Evolutionary conservation across 495 filamentous ascomycete species (phyloP).

Genomic region (Lepidopterella palustris): DNA sequence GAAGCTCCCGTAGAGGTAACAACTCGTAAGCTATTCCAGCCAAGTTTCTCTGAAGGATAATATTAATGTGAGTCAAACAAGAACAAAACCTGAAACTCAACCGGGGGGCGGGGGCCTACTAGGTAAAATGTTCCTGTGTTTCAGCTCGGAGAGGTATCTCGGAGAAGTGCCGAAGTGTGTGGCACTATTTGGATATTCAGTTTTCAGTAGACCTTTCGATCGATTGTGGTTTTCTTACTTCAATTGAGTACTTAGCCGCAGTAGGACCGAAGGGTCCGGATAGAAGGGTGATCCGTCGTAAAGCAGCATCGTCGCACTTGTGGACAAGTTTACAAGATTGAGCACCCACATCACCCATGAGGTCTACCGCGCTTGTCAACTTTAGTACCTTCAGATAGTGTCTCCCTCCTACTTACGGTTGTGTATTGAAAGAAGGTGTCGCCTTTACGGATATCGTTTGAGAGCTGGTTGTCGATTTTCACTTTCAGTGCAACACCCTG

Average conservation of each 20-base stretch:
- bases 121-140: neutral
- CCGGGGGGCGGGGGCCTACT: neutral
- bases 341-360: neutral
- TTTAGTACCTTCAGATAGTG: neutral
- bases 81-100: no score
- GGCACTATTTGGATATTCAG: no score
- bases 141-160: neutral
- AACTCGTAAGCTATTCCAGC: neutral
- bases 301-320: neutral
- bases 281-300: neutral
- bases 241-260: no score
- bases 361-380: neutral
- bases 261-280: neutral
- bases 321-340: neutral
- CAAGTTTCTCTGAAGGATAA: no score
- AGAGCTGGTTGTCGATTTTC: neutral
- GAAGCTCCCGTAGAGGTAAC: neutral
- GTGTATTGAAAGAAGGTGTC: neutral
- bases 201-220: no score
- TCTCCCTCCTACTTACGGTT: neutral
- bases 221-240: no score
- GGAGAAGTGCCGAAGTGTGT: neutral
- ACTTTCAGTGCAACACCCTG: neutral
- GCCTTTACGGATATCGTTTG: neutral
- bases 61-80: no score